Evolutionary conservation across 106 monocot species (phyloP).

Genomic region (Cymbidium sinense): DNA sequence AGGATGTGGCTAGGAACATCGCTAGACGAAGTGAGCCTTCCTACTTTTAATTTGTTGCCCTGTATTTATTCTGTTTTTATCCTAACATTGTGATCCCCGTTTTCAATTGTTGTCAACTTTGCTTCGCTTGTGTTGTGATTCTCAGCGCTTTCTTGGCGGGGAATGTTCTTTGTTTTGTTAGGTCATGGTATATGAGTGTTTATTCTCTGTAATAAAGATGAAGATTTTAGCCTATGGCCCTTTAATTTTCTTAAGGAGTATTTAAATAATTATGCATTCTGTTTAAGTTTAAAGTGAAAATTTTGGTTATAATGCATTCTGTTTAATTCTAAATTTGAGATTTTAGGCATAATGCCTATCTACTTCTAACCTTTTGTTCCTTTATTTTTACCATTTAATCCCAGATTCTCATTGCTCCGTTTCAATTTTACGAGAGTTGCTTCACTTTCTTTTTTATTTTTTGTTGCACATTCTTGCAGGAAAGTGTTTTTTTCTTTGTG

Average conservation of each 20-base stretch:
- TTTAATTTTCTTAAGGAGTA: not conserved
- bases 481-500: no score
- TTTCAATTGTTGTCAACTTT: not conserved
- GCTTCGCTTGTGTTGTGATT: not conserved
- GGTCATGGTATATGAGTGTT: no score
- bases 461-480: no score
- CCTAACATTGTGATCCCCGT: not conserved
- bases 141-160: not conserved
- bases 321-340: not conserved
- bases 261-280: not conserved
- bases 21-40: constrained; percentile 65
- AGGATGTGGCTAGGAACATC: constrained; percentile 72
- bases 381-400: no score
- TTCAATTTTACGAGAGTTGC: no score
- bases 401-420: no score
- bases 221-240: not conserved
- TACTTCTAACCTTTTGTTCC: not conserved
- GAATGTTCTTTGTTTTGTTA: not conserved
- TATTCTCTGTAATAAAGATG: no score
- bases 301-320: not conserved
- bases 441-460: no score
- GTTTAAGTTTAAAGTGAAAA: not conserved
- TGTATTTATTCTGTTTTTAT: not conserved
- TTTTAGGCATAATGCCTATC: not conserved
- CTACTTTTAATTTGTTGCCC: not conserved